A percentile compares a stretch with the other conserved stretches of the same genome.
Conservation (phyloP, 2,329 filamentous ascomycete species). For the Ophidiomyces ophidiicola region DNA sequence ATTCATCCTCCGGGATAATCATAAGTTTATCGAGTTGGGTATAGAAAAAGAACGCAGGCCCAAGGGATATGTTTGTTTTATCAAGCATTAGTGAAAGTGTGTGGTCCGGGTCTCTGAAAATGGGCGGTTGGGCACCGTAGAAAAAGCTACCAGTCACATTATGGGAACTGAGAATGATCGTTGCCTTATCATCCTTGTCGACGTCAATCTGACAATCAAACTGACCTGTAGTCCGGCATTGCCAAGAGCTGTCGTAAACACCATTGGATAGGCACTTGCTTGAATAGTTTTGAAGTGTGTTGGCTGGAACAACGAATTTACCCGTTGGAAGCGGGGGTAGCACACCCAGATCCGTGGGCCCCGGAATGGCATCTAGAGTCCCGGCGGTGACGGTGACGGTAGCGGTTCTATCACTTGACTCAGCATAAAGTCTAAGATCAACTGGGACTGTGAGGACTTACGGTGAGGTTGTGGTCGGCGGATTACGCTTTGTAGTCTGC, state of each 20-base stretch:
- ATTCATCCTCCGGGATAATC: conserved; percentile 35
- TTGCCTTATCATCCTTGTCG: conserved; percentile 19
- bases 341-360: conserved; percentile 35
- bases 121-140: conserved; percentile 52
- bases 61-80: conserved; percentile 42
- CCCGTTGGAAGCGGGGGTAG: conserved; percentile 41
- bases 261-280: conserved; percentile 39
- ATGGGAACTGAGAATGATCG: conserved; percentile 31
- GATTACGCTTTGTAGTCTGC: conserved; percentile 20
- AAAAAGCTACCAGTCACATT: conserved; percentile 33
- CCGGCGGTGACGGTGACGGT: conserved; percentile 35
- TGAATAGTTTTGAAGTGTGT: conserved; percentile 36
- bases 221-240: conserved; percentile 33
- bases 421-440: neutral
- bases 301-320: conserved; percentile 37
- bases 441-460: conserved; percentile 5
- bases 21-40: conserved; percentile 53
- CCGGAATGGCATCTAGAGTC: conserved; percentile 40
- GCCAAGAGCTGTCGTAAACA: conserved; percentile 40
- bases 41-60: conserved; percentile 54
- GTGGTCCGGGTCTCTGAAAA: conserved; percentile 33
- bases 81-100: conserved; percentile 46
- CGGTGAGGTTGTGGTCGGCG: conserved; percentile 4
- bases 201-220: conserved; percentile 16
- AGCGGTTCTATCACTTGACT: conserved; percentile 13